Percentiles rank a stretch among this genome's conserved stretches.
These are phyloP conservation scores for Thalassia testudinum DNA, from an alignment of 116 monocot species.

Conservation along the genomic window DNA sequence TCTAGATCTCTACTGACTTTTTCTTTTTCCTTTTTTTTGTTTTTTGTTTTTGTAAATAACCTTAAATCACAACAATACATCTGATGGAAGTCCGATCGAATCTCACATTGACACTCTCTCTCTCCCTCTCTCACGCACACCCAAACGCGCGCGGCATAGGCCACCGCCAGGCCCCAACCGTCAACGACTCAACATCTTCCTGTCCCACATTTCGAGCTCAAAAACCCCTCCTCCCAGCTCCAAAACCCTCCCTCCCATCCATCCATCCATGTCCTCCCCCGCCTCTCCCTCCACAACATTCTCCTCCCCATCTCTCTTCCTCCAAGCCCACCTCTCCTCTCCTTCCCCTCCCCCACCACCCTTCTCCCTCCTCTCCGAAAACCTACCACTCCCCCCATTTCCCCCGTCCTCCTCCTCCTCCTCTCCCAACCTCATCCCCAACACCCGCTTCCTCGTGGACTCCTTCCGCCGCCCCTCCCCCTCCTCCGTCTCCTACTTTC, in stretches of 20 bases:
- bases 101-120: too few relatives aligned
- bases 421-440: conserved; percentile 47
- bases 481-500: conserved; percentile 87
- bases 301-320: conserved; percentile 41
- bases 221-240: not conserved
- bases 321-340: conserved; percentile 23
- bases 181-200: too few relatives aligned
- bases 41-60: too few relatives aligned
- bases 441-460: conserved; percentile 70
- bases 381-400: conserved; percentile 24
- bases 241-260: not conserved
- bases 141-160: too few relatives aligned
- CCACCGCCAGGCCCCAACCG: too few relatives aligned
- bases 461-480: conserved; percentile 59
- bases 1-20: too few relatives aligned
- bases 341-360: conserved; percentile 13
- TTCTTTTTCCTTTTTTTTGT: too few relatives aligned
- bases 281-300: conserved; percentile 8
- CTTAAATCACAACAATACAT: too few relatives aligned
- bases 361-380: conserved; percentile 10
- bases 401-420: conserved; percentile 45
- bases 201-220: too few relatives aligned
- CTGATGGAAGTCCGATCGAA: too few relatives aligned
- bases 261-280: not conserved
- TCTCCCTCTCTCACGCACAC: too few relatives aligned